A percentile compares a stretch with the other conserved stretches of the same genome.
phyloP scores from a whole-genome alignment of 306 rosid genomes.

The Malus sylvestris region DNA sequence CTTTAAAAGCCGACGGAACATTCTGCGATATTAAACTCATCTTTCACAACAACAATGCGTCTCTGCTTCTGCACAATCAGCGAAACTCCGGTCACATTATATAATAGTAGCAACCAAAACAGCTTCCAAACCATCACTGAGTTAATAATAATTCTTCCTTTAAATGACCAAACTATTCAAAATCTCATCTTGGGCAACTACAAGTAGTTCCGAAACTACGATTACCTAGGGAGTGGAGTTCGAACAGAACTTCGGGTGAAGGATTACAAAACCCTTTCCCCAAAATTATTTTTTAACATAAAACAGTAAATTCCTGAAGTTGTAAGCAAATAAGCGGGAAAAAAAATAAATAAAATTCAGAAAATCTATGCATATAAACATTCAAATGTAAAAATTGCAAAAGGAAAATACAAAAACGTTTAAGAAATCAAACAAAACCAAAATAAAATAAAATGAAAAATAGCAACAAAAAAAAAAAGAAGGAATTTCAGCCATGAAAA shows the following conservation, averaged over 20 bases:
- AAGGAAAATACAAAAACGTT: not conserved
- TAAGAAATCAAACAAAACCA: not conserved
- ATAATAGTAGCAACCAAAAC: not conserved
- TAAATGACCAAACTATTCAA: not conserved
- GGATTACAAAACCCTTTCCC: not conserved
- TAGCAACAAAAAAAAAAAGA: not conserved
- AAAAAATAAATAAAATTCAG: not conserved
- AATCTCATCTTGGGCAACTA: not conserved
- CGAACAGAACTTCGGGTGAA: not conserved
- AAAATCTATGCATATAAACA: not conserved
- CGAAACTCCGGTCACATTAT: not conserved
- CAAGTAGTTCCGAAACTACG: not conserved
- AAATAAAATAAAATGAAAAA: not conserved
- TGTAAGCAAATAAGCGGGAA: not conserved
- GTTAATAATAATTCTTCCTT: not conserved
- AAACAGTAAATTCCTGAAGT: not conserved
- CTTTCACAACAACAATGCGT: constrained; percentile 17
- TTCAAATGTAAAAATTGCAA: not conserved
- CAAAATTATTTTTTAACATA: not conserved
- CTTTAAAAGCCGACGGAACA: constrained; percentile 20
- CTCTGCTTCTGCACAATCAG: constrained; percentile 25
- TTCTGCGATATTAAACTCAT: constrained; percentile 87
- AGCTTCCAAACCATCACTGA: not conserved
- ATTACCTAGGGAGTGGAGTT: not conserved
- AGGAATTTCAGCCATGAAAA: not conserved